These are phyloP conservation scores for Tolypocladium album DNA, from an alignment of 2,329 filamentous ascomycete genomes.

Conservation along the genomic window DNA sequence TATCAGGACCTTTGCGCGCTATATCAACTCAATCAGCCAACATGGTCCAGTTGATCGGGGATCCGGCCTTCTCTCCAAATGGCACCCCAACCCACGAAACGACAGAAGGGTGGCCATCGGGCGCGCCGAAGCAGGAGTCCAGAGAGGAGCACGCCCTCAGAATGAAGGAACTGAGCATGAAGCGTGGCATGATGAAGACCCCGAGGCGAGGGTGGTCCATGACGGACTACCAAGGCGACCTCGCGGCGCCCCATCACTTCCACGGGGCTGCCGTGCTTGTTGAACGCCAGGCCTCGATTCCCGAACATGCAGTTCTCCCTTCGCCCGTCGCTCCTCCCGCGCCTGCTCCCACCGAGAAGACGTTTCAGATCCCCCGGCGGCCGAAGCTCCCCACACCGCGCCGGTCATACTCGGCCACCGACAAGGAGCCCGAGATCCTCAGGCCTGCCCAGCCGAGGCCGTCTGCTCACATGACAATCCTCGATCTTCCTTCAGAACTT, in stretches of 20 bases:
- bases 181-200: constrained; percentile 21
- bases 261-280: constrained; percentile 12
- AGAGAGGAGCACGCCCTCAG: constrained; percentile 30
- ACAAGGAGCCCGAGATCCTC: constrained; percentile 44
- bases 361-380: constrained; percentile 13
- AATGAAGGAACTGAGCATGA: constrained; percentile 25
- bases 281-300: constrained; percentile 19
- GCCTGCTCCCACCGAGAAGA: constrained; percentile 7
- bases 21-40: constrained; percentile 1
- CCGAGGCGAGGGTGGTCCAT: constrained; percentile 37
- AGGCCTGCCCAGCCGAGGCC: constrained; percentile 34
- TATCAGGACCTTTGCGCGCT: background rate
- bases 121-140: constrained; percentile 10
- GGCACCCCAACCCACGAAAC: constrained; percentile 12
- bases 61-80: constrained; percentile 15
- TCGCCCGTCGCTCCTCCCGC: constrained; percentile 5
- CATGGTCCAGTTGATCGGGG: constrained; percentile 22
- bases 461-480: constrained; percentile 32
- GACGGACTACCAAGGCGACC: constrained; percentile 29
- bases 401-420: constrained; percentile 50
- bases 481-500: constrained; percentile 46
- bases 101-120: constrained; percentile 8
- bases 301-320: constrained; percentile 18
- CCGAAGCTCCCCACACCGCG: constrained; percentile 35
- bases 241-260: constrained; percentile 10